phyloP scores from a whole-genome alignment of 495 filamentous ascomycete species.

The Jackrogersella multiformis region DNA sequence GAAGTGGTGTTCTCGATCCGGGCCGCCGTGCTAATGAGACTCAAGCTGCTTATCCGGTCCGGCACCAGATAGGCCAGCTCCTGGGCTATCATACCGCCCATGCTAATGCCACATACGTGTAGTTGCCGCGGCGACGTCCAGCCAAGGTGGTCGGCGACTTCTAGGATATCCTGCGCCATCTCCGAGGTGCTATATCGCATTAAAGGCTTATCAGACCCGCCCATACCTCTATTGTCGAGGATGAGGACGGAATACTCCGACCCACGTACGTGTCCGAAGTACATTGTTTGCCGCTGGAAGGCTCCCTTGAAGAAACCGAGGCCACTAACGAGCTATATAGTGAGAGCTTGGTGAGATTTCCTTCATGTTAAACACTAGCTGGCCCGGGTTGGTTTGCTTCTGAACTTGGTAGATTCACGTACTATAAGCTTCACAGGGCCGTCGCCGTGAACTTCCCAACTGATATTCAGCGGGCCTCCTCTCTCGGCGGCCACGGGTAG shows the following conservation, averaged over 20 bases:
- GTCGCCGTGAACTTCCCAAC: conserved; percentile 81
- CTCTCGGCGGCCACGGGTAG: conserved; percentile 68
- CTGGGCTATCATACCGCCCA: conserved; percentile 91
- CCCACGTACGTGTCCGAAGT: conserved; percentile 76
- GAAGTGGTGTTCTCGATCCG: conserved; percentile 68
- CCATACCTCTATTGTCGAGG: conserved; percentile 84
- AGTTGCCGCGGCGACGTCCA: conserved; percentile 68
- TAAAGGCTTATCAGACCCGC: conserved; percentile 76
- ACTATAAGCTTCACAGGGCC: conserved; percentile 77
- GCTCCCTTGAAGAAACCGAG: conserved; percentile 67
- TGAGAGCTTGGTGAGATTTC: background rate
- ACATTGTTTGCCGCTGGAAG: conserved; percentile 80
- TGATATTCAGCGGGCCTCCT: conserved; percentile 75
- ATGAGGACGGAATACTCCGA: conserved; percentile 74
- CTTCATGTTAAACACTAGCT: background rate
- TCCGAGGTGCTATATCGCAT: conserved; percentile 75
- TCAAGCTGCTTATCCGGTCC: conserved; percentile 68
- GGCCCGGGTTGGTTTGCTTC: background rate
- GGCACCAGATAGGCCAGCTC: conserved; percentile 75
- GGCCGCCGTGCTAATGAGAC: conserved; percentile 77
- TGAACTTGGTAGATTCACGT: conserved; percentile 46
- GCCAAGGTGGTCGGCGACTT: conserved; percentile 72
- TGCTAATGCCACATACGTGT: conserved; percentile 74
- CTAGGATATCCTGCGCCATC: conserved; percentile 78
- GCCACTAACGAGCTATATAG: conserved; percentile 74